Percentiles rank a stretch among this genome's conserved stretches.
These are phyloP conservation scores for Erodium maritimum DNA, from an alignment of 345 rosid genomes.

Conservation along the genomic window DNA sequence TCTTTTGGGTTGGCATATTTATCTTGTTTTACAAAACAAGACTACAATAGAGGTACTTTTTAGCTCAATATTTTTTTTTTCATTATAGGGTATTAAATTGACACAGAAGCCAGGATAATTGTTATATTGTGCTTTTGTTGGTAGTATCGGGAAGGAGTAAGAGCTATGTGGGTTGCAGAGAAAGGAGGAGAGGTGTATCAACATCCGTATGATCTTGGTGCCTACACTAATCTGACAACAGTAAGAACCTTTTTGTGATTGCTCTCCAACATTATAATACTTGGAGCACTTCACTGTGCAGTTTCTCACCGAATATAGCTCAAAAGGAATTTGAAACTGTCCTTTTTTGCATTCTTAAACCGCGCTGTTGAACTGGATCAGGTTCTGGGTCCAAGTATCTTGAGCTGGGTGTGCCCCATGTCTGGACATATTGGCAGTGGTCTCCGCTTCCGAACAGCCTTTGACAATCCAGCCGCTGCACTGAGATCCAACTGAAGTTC, in stretches of 20 bases:
- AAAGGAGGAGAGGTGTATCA: slow-evolving; percentile 69
- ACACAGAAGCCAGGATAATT: not conserved
- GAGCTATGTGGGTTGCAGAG: slow-evolving; percentile 93
- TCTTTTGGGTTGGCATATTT: slow-evolving; percentile 84
- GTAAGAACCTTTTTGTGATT: slow-evolving; percentile 22
- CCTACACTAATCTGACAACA: slow-evolving; percentile 53
- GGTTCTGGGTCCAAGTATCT: slow-evolving; percentile 70
- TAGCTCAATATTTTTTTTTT: not conserved
- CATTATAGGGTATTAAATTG: no score
- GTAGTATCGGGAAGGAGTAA: slow-evolving; percentile 89
- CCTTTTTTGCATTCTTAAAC: not conserved
- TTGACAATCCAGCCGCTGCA: slow-evolving; percentile 23
- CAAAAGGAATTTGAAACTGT: not conserved
- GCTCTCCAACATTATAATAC: no score
- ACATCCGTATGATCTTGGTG: slow-evolving; percentile 79
- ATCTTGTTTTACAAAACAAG: slow-evolving; percentile 73
- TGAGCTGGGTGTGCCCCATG: slow-evolving; percentile 67
- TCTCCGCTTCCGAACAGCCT: slow-evolving; percentile 58
- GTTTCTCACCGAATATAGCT: no score
- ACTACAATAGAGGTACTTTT: slow-evolving; percentile 71
- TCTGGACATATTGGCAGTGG: slow-evolving; percentile 61
- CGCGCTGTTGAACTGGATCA: slow-evolving; percentile 17
- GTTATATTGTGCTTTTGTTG: slow-evolving; percentile 8
- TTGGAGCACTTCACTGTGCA: no score
- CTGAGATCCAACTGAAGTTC: slow-evolving; percentile 2